These are phyloP conservation scores for Clonostachys chloroleuca DNA, from an alignment of 2,329 filamentous ascomycete species.

Conservation along the genomic window DNA sequence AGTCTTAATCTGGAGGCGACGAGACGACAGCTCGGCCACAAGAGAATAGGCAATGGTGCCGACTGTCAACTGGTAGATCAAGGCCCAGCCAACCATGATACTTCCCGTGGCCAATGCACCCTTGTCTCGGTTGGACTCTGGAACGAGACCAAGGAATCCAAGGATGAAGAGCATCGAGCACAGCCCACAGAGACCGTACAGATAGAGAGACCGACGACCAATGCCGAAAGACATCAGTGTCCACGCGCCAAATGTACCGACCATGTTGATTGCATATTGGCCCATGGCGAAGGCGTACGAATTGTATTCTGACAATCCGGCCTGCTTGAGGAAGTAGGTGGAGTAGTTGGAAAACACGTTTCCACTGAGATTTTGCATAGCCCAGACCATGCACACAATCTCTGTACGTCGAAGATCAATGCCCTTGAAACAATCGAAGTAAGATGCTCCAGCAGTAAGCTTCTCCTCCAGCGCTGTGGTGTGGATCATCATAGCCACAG, in stretches of 20 bases:
- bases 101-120: conserved; percentile 74
- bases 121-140: conserved; percentile 49
- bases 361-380: conserved; percentile 59
- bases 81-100: conserved; percentile 79
- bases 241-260: conserved; percentile 79
- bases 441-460: conserved; percentile 69
- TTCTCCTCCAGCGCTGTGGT: conserved; percentile 77
- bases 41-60: conserved; percentile 88
- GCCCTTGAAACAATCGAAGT: conserved; percentile 81
- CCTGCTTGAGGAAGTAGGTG: conserved; percentile 58
- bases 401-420: conserved; percentile 73
- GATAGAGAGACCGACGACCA: conserved; percentile 71
- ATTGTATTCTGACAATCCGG: conserved; percentile 44
- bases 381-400: conserved; percentile 61
- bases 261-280: conserved; percentile 69
- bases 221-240: conserved; percentile 70
- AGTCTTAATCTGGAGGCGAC: conserved; percentile 85
- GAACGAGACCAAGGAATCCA: conserved; percentile 77
- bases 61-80: conserved; percentile 82
- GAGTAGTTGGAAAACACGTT: conserved; percentile 64
- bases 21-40: conserved; percentile 78
- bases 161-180: conserved; percentile 76
- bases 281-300: conserved; percentile 60
- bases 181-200: conserved; percentile 70
- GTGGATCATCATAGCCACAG: conserved; percentile 87